Conservation (phyloP, 2,329 filamentous ascomycete genomes). For the Trichoderma guizhouense region DNA sequence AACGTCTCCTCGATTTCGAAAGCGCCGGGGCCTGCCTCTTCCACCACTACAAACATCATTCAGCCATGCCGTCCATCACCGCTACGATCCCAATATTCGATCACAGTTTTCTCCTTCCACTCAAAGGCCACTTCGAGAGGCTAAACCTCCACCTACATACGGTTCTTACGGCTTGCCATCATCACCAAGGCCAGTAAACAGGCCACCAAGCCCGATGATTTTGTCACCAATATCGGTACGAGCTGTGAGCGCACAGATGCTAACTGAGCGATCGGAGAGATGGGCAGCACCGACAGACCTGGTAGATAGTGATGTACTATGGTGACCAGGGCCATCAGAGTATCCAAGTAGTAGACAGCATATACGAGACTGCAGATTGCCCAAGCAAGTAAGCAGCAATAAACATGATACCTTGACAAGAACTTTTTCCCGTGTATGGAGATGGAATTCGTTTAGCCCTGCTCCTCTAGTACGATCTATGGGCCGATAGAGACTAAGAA, state of each 20-base stretch:
- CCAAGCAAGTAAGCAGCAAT: not conserved
- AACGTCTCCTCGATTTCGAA: constrained; percentile 33
- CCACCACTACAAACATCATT: constrained; percentile 21
- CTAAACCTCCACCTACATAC: constrained; percentile 25
- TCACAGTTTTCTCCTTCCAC: constrained; percentile 31
- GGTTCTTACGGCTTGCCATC: constrained; percentile 31
- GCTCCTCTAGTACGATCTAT: not conserved
- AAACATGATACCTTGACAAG: not conserved
- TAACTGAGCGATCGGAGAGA: constrained; percentile 19
- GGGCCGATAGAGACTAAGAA: not conserved
- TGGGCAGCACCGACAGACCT: constrained; percentile 13
- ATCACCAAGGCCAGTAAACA: constrained; percentile 26
- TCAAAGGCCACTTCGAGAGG: constrained; percentile 21
- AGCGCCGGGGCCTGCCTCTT: constrained; percentile 22
- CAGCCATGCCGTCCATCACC: constrained; percentile 29
- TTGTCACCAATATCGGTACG: constrained; percentile 21
- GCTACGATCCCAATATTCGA: constrained; percentile 35
- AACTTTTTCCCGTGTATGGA: not conserved
- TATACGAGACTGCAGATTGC: not conserved
- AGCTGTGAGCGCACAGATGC: constrained; percentile 7
- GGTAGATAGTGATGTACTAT: constrained; percentile 24
- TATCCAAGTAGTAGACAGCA: not conserved
- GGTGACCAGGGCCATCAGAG: constrained; percentile 10
- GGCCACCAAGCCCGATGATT: constrained; percentile 23
- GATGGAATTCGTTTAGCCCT: not conserved